These are phyloP conservation scores for Hemileccinum hortonii DNA, from an alignment of 1,284 basidiomycete species.

Conservation along the genomic window DNA sequence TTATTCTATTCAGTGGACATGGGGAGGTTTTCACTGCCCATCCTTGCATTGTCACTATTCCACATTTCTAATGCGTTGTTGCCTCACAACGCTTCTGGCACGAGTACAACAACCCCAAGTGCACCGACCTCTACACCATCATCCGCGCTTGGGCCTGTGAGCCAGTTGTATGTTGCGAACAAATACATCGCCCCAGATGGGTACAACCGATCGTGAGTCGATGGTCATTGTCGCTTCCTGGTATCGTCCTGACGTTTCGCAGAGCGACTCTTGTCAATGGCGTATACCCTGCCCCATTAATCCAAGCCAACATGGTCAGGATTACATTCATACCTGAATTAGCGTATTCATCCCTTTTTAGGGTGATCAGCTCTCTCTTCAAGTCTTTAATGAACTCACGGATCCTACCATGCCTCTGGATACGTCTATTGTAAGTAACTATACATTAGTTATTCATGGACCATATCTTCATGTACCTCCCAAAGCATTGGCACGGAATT, in stretches of 20 bases:
- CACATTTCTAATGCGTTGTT: constrained; percentile 6
- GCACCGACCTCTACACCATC: too few species aligned
- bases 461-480: not conserved
- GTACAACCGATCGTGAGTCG: constrained; percentile 31
- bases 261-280: constrained; percentile 30
- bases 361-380: constrained; percentile 21
- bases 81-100: too few species aligned
- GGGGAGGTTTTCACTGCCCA: constrained; percentile 6
- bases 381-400: constrained; percentile 34
- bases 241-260: not conserved
- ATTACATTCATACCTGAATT: not conserved
- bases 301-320: constrained; percentile 23
- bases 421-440: constrained; percentile 34
- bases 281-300: constrained; percentile 27
- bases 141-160: constrained; percentile 25
- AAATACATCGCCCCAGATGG: constrained; percentile 36
- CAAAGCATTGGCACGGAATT: constrained; percentile 2
- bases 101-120: not conserved
- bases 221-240: not conserved
- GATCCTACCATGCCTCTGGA: constrained; percentile 32
- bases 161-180: constrained; percentile 26
- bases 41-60: constrained; percentile 13
- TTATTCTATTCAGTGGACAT: too few species aligned
- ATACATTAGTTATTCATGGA: not conserved
- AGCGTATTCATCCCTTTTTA: constrained; percentile 2